phyloP scores from a whole-genome alignment of 805 yeast genomes.

The Peterozyma toletana region DNA sequence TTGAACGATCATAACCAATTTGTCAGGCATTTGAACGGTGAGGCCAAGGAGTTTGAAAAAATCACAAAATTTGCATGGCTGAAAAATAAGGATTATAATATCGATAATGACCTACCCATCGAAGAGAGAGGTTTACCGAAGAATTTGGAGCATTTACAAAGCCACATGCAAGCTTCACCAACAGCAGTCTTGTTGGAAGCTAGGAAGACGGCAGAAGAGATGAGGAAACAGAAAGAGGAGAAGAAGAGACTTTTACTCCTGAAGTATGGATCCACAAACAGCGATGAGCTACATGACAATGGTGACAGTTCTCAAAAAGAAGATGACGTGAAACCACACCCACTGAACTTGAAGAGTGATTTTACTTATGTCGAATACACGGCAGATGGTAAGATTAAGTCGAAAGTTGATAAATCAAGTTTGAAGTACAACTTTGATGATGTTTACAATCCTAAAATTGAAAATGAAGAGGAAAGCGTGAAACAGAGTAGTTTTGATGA shows the following conservation, averaged over 20 bases:
- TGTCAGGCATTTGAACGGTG: constrained; percentile 48
- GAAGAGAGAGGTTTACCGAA: constrained; percentile 10
- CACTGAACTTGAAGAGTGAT: neutral
- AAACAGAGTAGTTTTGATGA: constrained; percentile 23
- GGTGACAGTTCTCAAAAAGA: neutral
- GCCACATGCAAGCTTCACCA: constrained; percentile 35
- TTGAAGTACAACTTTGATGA: constrained; percentile 9
- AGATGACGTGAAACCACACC: neutral
- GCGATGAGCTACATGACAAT: neutral
- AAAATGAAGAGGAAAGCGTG: constrained; percentile 1
- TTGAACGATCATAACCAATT: constrained; percentile 34
- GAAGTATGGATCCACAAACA: constrained; percentile 27
- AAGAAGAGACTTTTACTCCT: constrained; percentile 24
- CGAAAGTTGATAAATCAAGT: constrained; percentile 6
- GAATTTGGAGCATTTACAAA: constrained; percentile 16
- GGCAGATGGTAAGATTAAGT: constrained; percentile 4
- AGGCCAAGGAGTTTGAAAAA: constrained; percentile 44
- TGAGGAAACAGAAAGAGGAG: constrained; percentile 18
- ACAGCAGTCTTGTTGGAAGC: constrained; percentile 33
- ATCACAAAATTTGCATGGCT: constrained; percentile 46
- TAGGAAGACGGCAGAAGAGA: constrained; percentile 24
- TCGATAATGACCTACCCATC: constrained; percentile 4
- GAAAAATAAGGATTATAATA: constrained; percentile 3
- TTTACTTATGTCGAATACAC: constrained; percentile 6
- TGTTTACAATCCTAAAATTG: constrained; percentile 5